A percentile compares a stretch with the other conserved stretches of the same genome.
Conservation (phyloP, 2,329 filamentous ascomycete genomes). For the Didymellaceae sp. region DNA sequence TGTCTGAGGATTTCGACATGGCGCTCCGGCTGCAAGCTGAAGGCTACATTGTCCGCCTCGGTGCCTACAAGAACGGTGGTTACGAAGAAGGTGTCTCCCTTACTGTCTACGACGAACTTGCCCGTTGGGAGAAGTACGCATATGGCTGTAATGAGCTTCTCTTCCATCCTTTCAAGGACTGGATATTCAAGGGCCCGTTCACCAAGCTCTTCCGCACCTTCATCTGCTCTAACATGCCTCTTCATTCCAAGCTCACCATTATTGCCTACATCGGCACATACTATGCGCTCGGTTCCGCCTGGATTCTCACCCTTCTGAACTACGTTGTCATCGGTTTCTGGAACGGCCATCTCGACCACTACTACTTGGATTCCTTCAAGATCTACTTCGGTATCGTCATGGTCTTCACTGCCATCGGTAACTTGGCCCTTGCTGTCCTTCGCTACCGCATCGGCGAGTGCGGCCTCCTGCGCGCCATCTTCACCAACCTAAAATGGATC, state of each 20-base stretch:
- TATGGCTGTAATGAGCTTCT: conserved; percentile 75
- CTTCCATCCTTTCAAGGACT: conserved; percentile 70
- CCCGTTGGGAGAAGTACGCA: conserved; percentile 74
- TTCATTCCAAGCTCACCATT: conserved; percentile 74
- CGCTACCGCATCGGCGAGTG: conserved; percentile 67
- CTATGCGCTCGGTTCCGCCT: conserved; percentile 72
- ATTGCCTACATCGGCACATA: conserved; percentile 75
- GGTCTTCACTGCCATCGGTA: conserved; percentile 69
- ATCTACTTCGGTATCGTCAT: conserved; percentile 69
- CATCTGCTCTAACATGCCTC: conserved; percentile 65
- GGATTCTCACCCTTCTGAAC: conserved; percentile 71
- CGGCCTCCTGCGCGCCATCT: conserved; percentile 56
- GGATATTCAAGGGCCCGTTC: conserved; percentile 68
- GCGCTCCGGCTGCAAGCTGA: conserved; percentile 72
- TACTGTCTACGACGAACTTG: conserved; percentile 74
- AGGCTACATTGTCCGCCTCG: conserved; percentile 72
- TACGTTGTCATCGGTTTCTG: conserved; percentile 77
- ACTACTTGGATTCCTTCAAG: conserved; percentile 78
- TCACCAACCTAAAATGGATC: conserved; percentile 69
- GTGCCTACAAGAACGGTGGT: conserved; percentile 70
- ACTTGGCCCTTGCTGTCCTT: conserved; percentile 66
- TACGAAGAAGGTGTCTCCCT: conserved; percentile 78
- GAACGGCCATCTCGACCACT: conserved; percentile 77
- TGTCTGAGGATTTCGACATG: conserved; percentile 82
- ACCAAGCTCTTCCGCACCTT: conserved; percentile 69